phyloP scores from a whole-genome alignment of 1,284 basidiomycete species.

The Agaricales sp. region DNA sequence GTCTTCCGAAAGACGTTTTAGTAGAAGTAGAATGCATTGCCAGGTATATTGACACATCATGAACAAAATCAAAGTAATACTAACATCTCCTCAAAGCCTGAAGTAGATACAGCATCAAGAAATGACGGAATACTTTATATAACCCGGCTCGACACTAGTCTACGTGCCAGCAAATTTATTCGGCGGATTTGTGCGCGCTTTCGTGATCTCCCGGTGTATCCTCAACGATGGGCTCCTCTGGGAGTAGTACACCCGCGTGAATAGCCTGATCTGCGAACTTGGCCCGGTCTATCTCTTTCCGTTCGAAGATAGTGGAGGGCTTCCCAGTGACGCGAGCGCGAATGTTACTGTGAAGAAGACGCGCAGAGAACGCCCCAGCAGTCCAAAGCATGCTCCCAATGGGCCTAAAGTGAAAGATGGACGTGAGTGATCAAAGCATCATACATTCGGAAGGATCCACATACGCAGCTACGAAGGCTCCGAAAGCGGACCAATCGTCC shows the following conservation, averaged over 20 bases:
- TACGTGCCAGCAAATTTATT: too few relatives aligned
- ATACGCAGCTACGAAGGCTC: neutral
- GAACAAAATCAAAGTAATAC: too few relatives aligned
- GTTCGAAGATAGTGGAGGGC: neutral
- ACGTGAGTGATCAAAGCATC: neutral
- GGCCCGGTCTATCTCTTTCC: neutral
- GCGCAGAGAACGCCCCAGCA: neutral
- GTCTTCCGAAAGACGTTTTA: conserved; percentile 69
- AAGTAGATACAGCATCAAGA: too few relatives aligned
- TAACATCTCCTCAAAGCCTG: too few relatives aligned
- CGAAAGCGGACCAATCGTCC: neutral
- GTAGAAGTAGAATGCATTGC: conserved; percentile 92
- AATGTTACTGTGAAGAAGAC: neutral
- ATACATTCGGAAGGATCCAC: neutral
- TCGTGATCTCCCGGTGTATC: too few relatives aligned
- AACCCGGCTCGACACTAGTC: too few relatives aligned
- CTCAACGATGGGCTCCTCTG: too few relatives aligned
- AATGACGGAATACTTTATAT: too few relatives aligned
- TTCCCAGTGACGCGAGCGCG: neutral
- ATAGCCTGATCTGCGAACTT: neutral
- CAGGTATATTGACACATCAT: too few relatives aligned
- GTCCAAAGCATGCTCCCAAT: neutral
- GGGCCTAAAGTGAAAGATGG: neutral
- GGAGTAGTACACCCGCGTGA: neutral
- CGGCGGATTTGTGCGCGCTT: too few relatives aligned